phyloP scores from a whole-genome alignment of 768 basidiomycete genomes.

The Podaxis sp. region DNA sequence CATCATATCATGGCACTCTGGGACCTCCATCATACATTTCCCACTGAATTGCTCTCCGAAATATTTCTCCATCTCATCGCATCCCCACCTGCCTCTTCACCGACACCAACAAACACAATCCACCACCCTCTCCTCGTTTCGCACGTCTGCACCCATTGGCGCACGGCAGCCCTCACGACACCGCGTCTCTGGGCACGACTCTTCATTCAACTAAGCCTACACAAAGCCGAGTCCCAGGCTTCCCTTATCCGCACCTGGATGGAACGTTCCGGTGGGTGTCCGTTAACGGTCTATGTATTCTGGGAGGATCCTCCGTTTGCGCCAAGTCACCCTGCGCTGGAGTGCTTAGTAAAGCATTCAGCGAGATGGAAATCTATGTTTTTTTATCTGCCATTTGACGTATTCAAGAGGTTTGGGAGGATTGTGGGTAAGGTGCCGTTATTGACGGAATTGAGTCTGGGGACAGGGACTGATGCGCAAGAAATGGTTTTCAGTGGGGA shows the following conservation, averaged over 20 bases:
- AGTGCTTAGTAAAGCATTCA: slow-evolving; percentile 30
- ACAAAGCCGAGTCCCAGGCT: slow-evolving; percentile 21
- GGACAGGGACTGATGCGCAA: slow-evolving; percentile 28
- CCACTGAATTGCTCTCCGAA: slow-evolving; percentile 40
- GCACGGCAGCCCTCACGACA: slow-evolving; percentile 38
- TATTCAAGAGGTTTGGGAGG: slow-evolving; percentile 28
- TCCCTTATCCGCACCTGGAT: slow-evolving; percentile 33
- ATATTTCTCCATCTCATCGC: slow-evolving; percentile 41
- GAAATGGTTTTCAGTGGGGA: slow-evolving; percentile 12
- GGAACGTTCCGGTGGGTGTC: slow-evolving; percentile 30
- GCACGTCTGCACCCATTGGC: slow-evolving; percentile 40
- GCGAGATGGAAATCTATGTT: slow-evolving; percentile 34
- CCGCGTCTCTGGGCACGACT: slow-evolving; percentile 42
- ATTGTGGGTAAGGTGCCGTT: slow-evolving; percentile 29
- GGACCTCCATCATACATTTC: slow-evolving; percentile 22
- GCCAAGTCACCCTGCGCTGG: slow-evolving; percentile 28
- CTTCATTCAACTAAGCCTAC: slow-evolving; percentile 29
- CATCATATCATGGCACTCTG: slow-evolving; percentile 8
- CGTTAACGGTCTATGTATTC: slow-evolving; percentile 33
- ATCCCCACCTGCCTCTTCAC: slow-evolving; percentile 20
- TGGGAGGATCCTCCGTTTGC: slow-evolving; percentile 33
- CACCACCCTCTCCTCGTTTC: slow-evolving; percentile 38
- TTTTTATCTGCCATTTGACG: slow-evolving; percentile 33
- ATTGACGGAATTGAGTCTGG: slow-evolving; percentile 33
- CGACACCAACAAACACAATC: slow-evolving; percentile 36